Percentiles rank a stretch among this genome's conserved stretches.
Conservation (phyloP, 2,329 filamentous ascomycete species). For the Clarireedia homoeocarpa region DNA sequence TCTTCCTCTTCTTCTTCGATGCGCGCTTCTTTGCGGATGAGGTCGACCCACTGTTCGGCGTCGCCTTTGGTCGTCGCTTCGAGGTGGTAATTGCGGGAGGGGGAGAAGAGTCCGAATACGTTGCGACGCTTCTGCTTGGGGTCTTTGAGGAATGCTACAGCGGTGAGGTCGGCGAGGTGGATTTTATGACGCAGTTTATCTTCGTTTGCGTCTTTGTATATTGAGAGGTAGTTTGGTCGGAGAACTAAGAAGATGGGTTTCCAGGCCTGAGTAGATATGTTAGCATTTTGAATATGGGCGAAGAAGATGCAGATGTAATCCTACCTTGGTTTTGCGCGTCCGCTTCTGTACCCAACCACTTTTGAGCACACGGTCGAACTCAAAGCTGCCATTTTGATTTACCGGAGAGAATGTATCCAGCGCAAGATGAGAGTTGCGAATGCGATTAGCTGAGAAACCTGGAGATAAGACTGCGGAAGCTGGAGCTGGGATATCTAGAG, state of each 20-base stretch:
- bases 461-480: slow-evolving; percentile 15
- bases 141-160: slow-evolving; percentile 81
- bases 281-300: background rate
- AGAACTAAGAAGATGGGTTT: slow-evolving; percentile 84
- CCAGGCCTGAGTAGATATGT: slow-evolving; percentile 57
- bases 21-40: slow-evolving; percentile 70
- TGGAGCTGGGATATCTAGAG: slow-evolving; percentile 19
- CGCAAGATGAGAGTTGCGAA: slow-evolving; percentile 37
- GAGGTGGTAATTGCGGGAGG: slow-evolving; percentile 85
- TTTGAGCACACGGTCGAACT: slow-evolving; percentile 90
- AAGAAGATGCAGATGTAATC: background rate
- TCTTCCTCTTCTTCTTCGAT: slow-evolving; percentile 87
- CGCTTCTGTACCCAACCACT: slow-evolving; percentile 79
- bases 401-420: slow-evolving; percentile 73
- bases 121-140: slow-evolving; percentile 80
- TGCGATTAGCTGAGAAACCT: slow-evolving; percentile 18
- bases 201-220: slow-evolving; percentile 90
- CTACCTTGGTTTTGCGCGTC: slow-evolving; percentile 87
- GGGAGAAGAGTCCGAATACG: slow-evolving; percentile 88
- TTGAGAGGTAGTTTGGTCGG: slow-evolving; percentile 79
- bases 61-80: slow-evolving; percentile 68
- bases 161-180: slow-evolving; percentile 80
- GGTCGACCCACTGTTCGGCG: slow-evolving; percentile 76
- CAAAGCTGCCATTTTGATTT: slow-evolving; percentile 91
- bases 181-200: slow-evolving; percentile 85